phyloP scores from a whole-genome alignment of 148 eudicot genomes.

The Talinum fruticosum region DNA sequence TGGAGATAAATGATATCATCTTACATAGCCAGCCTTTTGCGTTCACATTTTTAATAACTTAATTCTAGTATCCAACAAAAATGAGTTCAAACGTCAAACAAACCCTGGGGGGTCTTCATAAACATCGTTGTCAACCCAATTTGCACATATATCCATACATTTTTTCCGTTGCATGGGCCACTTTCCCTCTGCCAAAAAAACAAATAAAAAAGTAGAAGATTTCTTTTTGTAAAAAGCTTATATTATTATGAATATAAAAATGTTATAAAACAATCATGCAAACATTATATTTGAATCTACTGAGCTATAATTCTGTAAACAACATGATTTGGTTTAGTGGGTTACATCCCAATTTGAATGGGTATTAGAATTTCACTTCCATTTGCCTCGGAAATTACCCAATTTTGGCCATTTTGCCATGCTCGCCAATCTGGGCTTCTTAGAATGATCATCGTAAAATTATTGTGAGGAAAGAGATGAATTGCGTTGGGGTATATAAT shows the following conservation, averaged over 20 bases:
- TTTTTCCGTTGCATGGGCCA: neutral
- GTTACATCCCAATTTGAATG: too few relatives aligned
- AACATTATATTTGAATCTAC: neutral
- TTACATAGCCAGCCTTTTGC: neutral
- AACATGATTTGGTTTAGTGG: too few relatives aligned
- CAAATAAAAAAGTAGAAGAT: neutral
- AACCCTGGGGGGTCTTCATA: neutral
- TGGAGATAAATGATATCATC: neutral
- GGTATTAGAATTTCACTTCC: too few relatives aligned
- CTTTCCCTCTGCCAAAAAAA: neutral
- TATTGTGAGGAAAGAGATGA: too few relatives aligned
- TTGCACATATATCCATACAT: neutral
- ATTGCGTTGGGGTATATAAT: too few relatives aligned
- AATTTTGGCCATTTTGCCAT: too few relatives aligned
- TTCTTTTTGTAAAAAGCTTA: neutral
- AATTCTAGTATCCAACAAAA: neutral
- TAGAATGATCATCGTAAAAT: too few relatives aligned
- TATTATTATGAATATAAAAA: too few relatives aligned
- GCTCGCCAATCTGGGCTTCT: too few relatives aligned
- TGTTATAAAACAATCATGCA: neutral
- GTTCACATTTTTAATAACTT: neutral
- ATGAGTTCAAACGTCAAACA: neutral
- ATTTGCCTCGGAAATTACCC: too few relatives aligned
- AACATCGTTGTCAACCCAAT: neutral
- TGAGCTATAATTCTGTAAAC: too few relatives aligned